Base-by-base conservation (phyloP, 2,329 filamentous ascomycete species). In the Tolypocladium guangdongense region DNA sequence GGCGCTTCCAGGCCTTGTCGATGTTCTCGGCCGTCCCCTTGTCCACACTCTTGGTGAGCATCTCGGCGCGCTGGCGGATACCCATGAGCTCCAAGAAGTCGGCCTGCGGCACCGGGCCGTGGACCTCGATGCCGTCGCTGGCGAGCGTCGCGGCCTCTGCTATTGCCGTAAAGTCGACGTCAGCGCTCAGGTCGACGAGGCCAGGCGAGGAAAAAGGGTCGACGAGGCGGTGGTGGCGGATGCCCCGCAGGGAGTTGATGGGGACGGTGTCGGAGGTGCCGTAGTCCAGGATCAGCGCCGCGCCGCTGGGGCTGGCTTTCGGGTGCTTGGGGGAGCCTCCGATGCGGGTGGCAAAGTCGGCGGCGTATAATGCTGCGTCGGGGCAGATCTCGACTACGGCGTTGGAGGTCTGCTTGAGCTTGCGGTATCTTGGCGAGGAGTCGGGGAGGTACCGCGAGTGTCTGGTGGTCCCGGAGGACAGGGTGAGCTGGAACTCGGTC, bases 231-330 rank as follows among this genome's bases (percentile, higher is more conserved):
- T 99, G 93, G 16, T 78, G 75, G 37, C 84, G 81, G 68, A 99
- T 97, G 24, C 93, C 93, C 35, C 93, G 87, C 24, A 99, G 78
- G 0, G 90, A 95, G 75, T 96, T 95, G 56, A 87, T 76, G 3
- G 93, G 93, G 49, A 99, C 84, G 0, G 75, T 87, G 61, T 83
- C 77, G 3, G 82, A 70, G 5, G 92, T 87, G 20, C 93, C 93
- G 71, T 99, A 99, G 73, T 99, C 93, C 47, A 99, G 82, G 61
- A 99, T 89, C n/a, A 99, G 77, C 1, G 92, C 93, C 10, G 91
- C 93, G 50, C 93, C 93, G 0, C 84, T 86, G 1, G 91, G 83
- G 1, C 65, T 66, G 0, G 74, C 60, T 64, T 89, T 91, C 0
- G 76, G 72, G 7, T 75, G 59, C 39, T 74, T 60, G 1, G 70